Evolutionary conservation across 2,329 filamentous ascomycete genomes (phyloP).

Genomic region (Grosmannia penicillata): DNA sequence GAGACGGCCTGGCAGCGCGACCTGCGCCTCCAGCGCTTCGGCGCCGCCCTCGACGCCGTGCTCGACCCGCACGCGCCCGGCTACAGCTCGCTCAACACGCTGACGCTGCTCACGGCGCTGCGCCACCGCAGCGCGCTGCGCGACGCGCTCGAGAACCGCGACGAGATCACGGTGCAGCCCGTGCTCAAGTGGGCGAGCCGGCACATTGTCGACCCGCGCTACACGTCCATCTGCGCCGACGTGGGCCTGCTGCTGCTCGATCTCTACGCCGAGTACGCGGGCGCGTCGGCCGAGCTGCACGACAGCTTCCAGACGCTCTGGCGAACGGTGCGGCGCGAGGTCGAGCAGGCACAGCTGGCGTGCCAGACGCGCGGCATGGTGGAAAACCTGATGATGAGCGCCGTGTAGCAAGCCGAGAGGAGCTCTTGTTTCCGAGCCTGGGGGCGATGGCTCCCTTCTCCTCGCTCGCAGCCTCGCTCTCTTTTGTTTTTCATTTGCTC

Average conservation of each 20-base stretch:
- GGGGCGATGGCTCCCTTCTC: too few species aligned
- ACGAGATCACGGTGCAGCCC: slow-evolving; percentile 69
- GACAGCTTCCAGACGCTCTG: slow-evolving; percentile 54
- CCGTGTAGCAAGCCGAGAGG: not conserved
- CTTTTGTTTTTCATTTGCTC: too few species aligned
- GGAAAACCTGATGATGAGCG: slow-evolving; percentile 46
- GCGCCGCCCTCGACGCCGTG: slow-evolving; percentile 63
- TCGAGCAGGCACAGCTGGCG: slow-evolving; percentile 72
- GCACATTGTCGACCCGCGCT: slow-evolving; percentile 69
- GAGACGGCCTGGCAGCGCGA: slow-evolving; percentile 64
- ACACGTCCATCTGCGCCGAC: slow-evolving; percentile 70
- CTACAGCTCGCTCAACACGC: slow-evolving; percentile 44
- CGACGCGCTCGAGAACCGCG: slow-evolving; percentile 63
- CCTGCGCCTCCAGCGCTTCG: slow-evolving; percentile 65
- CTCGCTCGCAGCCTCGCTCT: too few species aligned
- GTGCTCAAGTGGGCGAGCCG: slow-evolving; percentile 71
- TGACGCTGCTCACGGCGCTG: slow-evolving; percentile 71
- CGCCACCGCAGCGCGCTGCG: slow-evolving; percentile 77
- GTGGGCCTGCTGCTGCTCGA: slow-evolving; percentile 72
- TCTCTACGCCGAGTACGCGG: slow-evolving; percentile 70
- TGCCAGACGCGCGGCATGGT: slow-evolving; percentile 78
- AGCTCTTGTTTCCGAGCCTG: too few species aligned
- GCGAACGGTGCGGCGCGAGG: slow-evolving; percentile 56
- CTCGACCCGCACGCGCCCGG: slow-evolving; percentile 39
- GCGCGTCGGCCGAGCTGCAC: slow-evolving; percentile 58